Evolutionary conservation across 192 early-diverging fungal species (phyloP), one percentile per base, ranked within the genome.

Genomic region (Podila epigama): DNA sequence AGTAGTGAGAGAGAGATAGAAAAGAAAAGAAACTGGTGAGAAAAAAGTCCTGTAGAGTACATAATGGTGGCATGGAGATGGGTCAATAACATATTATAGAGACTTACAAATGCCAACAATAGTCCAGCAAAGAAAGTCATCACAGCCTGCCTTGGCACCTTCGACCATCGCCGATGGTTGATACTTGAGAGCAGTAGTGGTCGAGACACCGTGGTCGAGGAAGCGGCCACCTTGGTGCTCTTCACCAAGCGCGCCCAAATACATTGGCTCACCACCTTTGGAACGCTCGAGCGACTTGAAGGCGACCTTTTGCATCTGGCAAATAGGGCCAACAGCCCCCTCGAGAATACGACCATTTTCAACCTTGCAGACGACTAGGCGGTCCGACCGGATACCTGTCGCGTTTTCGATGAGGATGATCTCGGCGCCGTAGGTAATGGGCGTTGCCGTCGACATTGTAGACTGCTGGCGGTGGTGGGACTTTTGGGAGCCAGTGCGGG

Each of bases 291-390:
- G 56, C 3, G 78, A 63, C 79, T 84, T 79, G 28, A 93, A 81
- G 20, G 92, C 91, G 22, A 94, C 81, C 75, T 94, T 94, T 78
- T 94, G 92, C 92, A 94, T 92, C 79, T 94, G 92, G 66, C 91
- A 91, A 50, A 94, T 88, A 9, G 91, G 89, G 5, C 90, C 91
- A 57, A 75, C 77, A 2, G 90, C 89, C 56, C 82, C 75, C 53
- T 85, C 79, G 27, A 87, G 85, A 40, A 92, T 86, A 1, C 86
- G 82, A 3, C 90, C 90, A 51, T 91, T 91, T 64, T 94, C 92
- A 12, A 94, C 91, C 67, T 92, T 92, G 79, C 89, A 88, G 48
- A 94, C 88, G 28, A 94, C 84, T 72, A 94, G 79, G 8, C 85
- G 84, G 35, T 90, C 90, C 18, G 92, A 90, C 52, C 73, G 70